Conservation (phyloP, 2,329 filamentous ascomycete genomes). For the Neopestalotiopsis rosae region DNA sequence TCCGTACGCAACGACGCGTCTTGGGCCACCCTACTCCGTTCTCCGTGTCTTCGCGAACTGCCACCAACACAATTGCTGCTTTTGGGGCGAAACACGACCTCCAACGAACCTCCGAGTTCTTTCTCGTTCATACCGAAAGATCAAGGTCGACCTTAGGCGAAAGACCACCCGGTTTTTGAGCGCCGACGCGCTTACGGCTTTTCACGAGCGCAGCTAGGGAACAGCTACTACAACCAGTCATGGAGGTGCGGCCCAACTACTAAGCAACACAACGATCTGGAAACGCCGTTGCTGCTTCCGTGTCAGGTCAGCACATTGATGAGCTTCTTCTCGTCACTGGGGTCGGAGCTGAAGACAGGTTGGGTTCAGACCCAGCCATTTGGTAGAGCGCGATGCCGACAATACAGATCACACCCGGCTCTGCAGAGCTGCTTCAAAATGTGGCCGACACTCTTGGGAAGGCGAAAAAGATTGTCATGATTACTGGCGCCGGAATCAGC, state of each 20-base stretch:
- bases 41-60: too few relatives aligned
- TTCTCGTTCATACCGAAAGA: too few relatives aligned
- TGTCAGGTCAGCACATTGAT: neutral
- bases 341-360: neutral
- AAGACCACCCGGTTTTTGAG: neutral
- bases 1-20: too few relatives aligned
- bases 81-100: too few relatives aligned
- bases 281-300: neutral
- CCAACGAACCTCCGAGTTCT: neutral
- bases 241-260: neutral
- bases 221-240: neutral
- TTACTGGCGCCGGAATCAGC: conserved; percentile 76
- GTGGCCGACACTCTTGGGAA: conserved; percentile 69
- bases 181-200: conserved; percentile 1
- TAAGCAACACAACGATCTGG: neutral
- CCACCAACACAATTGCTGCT: too few relatives aligned
- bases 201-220: neutral
- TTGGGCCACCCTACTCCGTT: too few relatives aligned
- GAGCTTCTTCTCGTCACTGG: neutral
- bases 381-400: conserved; percentile 55
- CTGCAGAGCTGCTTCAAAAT: conserved; percentile 62
- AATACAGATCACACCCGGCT: conserved; percentile 56
- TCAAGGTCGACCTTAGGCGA: neutral
- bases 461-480: conserved; percentile 71
- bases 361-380: neutral